phyloP scores from a whole-genome alignment of 73 alveolate genomes.

The Diophrys appendiculata region DNA sequence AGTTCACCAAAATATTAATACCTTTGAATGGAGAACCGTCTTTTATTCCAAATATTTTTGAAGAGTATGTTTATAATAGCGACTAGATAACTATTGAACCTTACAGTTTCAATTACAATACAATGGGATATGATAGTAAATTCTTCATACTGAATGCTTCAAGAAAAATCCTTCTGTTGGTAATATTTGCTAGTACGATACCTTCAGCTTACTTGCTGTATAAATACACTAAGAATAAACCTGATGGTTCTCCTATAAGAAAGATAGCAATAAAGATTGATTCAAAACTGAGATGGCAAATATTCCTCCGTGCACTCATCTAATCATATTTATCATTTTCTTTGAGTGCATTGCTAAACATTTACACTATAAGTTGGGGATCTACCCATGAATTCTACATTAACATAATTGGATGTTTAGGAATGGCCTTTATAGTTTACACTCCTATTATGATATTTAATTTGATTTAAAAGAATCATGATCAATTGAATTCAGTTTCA shows the following conservation, averaged over 20 bases:
- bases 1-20: conserved; percentile 10
- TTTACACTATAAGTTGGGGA: not conserved
- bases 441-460: not conserved
- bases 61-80: not conserved
- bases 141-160: conserved; percentile 2
- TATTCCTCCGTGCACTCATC: conserved; percentile 6
- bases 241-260: not conserved
- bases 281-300: conserved; percentile 2
- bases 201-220: not conserved
- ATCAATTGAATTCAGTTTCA: not conserved
- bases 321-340: conserved; percentile 5
- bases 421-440: not conserved
- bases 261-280: conserved; percentile 4
- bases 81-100: not conserved
- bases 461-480: not conserved
- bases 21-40: conserved; percentile 14
- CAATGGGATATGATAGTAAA: not conserved
- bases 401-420: not conserved
- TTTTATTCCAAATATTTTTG: conserved; percentile 8
- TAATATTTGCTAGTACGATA: not conserved
- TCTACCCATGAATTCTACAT: not conserved
- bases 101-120: conserved; percentile 5
- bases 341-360: conserved; percentile 7
- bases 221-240: too few species aligned
- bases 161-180: conserved; percentile 4